These are phyloP conservation scores for Leavenworthia alabamica DNA, from an alignment of 345 rosid species.

Conservation along the genomic window DNA sequence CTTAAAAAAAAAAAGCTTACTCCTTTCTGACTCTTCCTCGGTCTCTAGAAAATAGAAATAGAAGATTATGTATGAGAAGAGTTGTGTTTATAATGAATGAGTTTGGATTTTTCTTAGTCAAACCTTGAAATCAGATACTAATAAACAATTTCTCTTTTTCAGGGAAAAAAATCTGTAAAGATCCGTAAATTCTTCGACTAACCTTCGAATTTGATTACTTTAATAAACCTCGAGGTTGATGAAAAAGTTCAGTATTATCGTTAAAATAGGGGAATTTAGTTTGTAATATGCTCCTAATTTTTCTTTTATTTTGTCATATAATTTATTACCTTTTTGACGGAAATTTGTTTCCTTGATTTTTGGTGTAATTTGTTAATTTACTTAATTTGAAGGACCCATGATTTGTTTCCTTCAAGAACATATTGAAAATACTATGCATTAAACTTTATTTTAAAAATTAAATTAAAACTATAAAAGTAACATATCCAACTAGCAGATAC, in stretches of 20 bases:
- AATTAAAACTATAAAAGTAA: neutral
- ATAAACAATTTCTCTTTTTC: neutral
- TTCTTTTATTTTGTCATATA: neutral
- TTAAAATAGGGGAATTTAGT: neutral
- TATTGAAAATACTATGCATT: neutral
- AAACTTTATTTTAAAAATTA: neutral
- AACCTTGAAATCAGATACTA: neutral
- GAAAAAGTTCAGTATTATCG: neutral
- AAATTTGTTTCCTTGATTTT: neutral
- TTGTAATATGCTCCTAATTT: neutral
- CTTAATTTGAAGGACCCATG: neutral
- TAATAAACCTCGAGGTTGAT: neutral
- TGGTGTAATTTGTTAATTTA: neutral
- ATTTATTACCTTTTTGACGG: neutral
- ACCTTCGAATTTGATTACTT: neutral
- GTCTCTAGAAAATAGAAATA: neutral
- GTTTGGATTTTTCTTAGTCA: neutral
- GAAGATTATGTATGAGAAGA: neutral
- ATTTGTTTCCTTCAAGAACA: neutral
- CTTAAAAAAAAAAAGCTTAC: neutral
- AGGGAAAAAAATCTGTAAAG: slow-evolving; percentile 8
- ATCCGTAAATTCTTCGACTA: slow-evolving; percentile 16
- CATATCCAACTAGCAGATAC: neutral
- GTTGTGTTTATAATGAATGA: neutral
- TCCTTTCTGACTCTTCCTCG: slow-evolving; percentile 26